Evolutionary conservation across 257 asterid species (phyloP).

Genomic region (Coffea eugenioides): DNA sequence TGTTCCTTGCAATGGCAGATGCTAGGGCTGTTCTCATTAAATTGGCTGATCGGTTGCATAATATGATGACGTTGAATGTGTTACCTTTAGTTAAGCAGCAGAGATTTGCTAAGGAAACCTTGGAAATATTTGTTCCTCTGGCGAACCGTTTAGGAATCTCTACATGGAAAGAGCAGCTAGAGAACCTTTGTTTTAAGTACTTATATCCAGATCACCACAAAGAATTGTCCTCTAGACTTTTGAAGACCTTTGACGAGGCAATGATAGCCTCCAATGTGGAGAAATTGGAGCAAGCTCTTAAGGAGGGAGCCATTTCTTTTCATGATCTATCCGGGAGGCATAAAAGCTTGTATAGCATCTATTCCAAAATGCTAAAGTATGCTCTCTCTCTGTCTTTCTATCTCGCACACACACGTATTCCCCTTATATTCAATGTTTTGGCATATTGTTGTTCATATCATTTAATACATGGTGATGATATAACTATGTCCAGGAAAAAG

Average conservation of each 20-base stretch:
- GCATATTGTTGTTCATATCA: neutral
- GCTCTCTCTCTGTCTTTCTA: constrained; percentile 15
- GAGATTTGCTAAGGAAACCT: constrained; percentile 91
- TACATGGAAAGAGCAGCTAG: constrained; percentile 92
- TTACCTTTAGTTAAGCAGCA: constrained; percentile 73
- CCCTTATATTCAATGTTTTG: neutral
- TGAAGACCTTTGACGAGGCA: constrained; percentile 63
- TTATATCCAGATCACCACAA: constrained; percentile 71
- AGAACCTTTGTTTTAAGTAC: constrained; percentile 76
- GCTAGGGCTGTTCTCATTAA: constrained; percentile 93
- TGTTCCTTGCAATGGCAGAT: constrained; percentile 99
- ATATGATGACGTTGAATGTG: constrained; percentile 88
- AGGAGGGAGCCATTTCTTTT: constrained; percentile 50
- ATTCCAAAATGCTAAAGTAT: constrained; percentile 85
- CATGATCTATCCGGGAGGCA: constrained; percentile 76
- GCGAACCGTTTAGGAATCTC: constrained; percentile 93
- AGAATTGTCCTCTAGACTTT: constrained; percentile 68
- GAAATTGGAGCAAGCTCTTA: constrained; percentile 70
- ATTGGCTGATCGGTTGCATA: constrained; percentile 96
- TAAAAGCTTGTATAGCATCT: constrained; percentile 89
- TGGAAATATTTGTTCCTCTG: constrained; percentile 91
- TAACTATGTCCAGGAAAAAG: constrained; percentile 61
- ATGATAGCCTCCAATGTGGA: constrained; percentile 58
- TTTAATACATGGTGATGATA: constrained; percentile 2
- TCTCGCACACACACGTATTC: neutral